A percentile compares a stretch with the other conserved stretches of the same genome.
phyloP scores from a whole-genome alignment of 2,329 filamentous ascomycete genomes.

The Ceratocystis colombiana region DNA sequence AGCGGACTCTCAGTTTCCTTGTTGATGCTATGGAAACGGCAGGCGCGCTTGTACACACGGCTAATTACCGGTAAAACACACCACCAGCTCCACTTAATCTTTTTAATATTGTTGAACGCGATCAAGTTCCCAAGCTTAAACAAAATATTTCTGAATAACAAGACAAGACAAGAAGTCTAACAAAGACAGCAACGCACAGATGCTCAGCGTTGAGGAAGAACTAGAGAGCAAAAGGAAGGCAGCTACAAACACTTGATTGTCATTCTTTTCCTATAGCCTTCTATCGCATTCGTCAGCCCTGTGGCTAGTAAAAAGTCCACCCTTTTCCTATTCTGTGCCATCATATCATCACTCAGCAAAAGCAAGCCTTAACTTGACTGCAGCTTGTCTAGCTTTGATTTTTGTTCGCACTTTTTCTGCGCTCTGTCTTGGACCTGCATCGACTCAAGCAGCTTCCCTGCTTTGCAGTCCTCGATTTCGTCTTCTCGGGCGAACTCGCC shows the following conservation, averaged over 20 bases:
- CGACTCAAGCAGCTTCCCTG: neutral
- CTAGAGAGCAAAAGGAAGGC: neutral
- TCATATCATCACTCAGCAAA: neutral
- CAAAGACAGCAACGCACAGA: conserved; percentile 1
- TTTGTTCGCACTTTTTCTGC: neutral
- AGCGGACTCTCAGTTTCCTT: neutral
- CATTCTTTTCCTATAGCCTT: neutral
- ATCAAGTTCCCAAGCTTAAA: neutral
- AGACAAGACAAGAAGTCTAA: too few species aligned
- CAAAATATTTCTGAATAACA: too few species aligned
- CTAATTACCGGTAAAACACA: neutral
- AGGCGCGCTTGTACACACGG: neutral
- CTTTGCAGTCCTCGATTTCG: too few species aligned
- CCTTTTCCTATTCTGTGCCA: neutral
- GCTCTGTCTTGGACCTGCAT: neutral
- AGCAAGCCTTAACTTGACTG: neutral
- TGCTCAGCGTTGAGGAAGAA: neutral
- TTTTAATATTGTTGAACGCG: neutral
- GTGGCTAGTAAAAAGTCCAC: neutral
- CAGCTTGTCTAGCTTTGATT: neutral
- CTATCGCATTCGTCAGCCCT: neutral
- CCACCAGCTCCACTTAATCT: conserved; percentile 7
- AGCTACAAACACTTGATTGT: too few species aligned
- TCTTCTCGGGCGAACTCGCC: too few species aligned
- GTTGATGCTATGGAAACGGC: conserved; percentile 17